Evolutionary conservation across 2,329 filamentous ascomycete genomes (phyloP).

Genomic region (Cordyceps pruinosa): DNA sequence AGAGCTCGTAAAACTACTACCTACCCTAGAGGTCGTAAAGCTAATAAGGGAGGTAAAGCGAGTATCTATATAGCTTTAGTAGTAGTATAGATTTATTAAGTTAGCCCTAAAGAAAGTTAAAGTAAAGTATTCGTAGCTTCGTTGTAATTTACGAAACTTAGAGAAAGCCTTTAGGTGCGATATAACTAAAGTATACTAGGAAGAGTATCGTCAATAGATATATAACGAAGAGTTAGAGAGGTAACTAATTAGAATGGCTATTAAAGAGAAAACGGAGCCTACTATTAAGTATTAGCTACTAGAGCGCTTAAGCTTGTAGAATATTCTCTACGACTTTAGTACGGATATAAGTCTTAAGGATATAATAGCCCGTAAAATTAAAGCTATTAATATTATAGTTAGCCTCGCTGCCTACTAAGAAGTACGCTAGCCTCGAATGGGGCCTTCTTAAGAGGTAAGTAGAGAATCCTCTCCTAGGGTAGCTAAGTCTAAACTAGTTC

Average conservation of each 20-base stretch:
- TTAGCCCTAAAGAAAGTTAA: background rate
- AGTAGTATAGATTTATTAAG: constrained; percentile 12
- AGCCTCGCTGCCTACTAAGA: constrained; percentile 9
- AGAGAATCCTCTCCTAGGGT: too few relatives aligned
- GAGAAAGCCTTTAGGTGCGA: constrained; percentile 8
- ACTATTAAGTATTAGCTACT: background rate
- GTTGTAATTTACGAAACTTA: background rate
- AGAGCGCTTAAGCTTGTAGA: background rate
- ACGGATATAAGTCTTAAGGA: background rate
- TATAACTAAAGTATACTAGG: constrained; percentile 10
- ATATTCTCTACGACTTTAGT: constrained; percentile 5
- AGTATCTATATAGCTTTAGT: background rate
- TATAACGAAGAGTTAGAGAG: constrained; percentile 11
- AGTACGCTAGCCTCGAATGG: constrained; percentile 9
- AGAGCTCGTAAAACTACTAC: constrained; percentile 10
- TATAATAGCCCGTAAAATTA: background rate
- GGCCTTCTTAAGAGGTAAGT: too few relatives aligned
- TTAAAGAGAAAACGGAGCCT: constrained; percentile 1
- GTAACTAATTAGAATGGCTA: background rate
- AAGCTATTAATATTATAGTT: constrained; percentile 12
- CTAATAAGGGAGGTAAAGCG: background rate
- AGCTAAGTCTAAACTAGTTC: too few relatives aligned
- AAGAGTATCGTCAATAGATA: constrained; percentile 4
- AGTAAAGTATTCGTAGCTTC: background rate
- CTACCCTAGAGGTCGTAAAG: background rate